Evolutionary conservation across 73 alveolate species (phyloP), one percentile per base, ranked within the genome.

Genomic region (Tetrahymena borealis): DNA sequence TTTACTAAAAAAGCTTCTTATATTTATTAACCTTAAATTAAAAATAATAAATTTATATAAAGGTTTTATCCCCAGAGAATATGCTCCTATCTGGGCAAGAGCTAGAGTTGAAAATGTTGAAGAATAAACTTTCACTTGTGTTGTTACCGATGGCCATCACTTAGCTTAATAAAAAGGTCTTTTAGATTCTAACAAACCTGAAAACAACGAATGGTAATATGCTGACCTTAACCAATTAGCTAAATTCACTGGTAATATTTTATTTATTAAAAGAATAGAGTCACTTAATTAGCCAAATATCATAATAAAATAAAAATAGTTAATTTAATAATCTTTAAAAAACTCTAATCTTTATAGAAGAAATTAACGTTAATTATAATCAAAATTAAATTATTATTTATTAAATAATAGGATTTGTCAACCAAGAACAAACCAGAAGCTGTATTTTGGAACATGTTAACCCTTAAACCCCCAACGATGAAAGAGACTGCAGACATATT

Each of bases 101-200:
- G 85, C 85, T 60, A 60, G 85, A 60, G 85, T 60, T 60, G 85
- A 60, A 60, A 60, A 60, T 60, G 85, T 60, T 60, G 85, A 60
- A 60, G 85, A 60, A 60, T 60, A 60, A 60, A 60, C 85, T 60
- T 60, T 60, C 85, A 60, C 85, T 60, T 60, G 85, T 60, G 85
- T 60, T 60, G 85, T 60, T 60, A 60, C 85, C 28, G 85, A 60
- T 60, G 85, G 85, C 85, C 3, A 60, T 13, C 85, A 60, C 9
- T 60, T 60, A n/a, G 28, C 37, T 60, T 32, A 60, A 60, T 60
- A 60, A 60, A 35, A 35, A 24, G 85, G 85, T 60, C 28, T 60
- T 24, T 60, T 60, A 32, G 85, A 32, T n/a, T n/a, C 38, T 1
- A 60, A 60, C 85, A 60, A 60, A 6, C 85, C 85, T 1, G n/a